phyloP scores from a whole-genome alignment of 768 basidiomycete genomes.

The Sistotremastrum niveocremeum region DNA sequence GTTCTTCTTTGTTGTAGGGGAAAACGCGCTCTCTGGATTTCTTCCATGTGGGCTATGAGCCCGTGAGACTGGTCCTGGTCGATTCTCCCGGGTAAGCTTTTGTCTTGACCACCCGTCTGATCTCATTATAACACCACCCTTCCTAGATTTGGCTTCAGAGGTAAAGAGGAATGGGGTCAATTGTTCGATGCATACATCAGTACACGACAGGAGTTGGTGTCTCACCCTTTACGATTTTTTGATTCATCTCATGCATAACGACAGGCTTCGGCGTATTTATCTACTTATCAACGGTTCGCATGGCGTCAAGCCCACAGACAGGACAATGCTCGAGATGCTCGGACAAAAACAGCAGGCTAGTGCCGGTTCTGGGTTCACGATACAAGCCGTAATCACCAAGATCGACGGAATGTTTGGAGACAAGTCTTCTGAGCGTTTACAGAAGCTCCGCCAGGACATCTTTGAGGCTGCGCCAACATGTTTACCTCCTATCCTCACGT shows the following conservation, averaged over 20 bases:
- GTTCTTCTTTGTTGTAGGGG: conserved; percentile 29
- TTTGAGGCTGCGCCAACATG: conserved; percentile 43
- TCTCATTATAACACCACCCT: too few species aligned
- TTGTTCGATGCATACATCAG: conserved; percentile 53
- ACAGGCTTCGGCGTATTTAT: conserved; percentile 56
- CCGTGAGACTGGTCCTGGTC: conserved; percentile 50
- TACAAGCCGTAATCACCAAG: conserved; percentile 67
- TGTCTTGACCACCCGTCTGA: too few species aligned
- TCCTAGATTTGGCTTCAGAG: conserved; percentile 56
- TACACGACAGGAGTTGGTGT: conserved; percentile 45
- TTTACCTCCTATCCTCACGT: conserved; percentile 23
- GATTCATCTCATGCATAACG: background rate
- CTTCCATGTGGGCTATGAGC: conserved; percentile 44
- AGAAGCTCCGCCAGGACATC: conserved; percentile 35
- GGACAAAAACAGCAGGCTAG: conserved; percentile 14
- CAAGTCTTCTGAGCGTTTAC: conserved; percentile 22
- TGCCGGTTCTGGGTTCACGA: conserved; percentile 33
- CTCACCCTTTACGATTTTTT: background rate
- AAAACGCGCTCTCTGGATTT: conserved; percentile 63
- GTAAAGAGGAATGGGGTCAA: conserved; percentile 62
- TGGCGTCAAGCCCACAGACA: conserved; percentile 40
- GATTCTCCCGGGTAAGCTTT: conserved; percentile 38
- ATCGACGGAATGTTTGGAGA: conserved; percentile 35
- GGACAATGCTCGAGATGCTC: conserved; percentile 47
- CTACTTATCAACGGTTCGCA: conserved; percentile 60